Base-by-base conservation (phyloP, 495 filamentous ascomycete species). In the Tuber magnatum region DNA sequence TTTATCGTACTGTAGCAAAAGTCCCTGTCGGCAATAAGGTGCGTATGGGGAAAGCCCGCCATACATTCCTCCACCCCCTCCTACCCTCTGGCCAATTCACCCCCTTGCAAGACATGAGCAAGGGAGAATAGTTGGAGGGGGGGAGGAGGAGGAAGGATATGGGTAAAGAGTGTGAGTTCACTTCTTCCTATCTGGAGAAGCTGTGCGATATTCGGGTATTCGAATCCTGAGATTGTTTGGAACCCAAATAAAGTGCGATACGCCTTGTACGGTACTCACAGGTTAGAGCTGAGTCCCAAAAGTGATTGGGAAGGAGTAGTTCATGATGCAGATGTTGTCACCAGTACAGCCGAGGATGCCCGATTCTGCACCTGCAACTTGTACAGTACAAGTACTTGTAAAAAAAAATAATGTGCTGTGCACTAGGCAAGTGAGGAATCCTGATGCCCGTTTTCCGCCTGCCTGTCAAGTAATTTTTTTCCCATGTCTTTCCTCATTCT, bases 1-100 rank as follows among this genome's bases (percentile, higher is more conserved):
- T 78, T 79, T 78, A 72, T 76, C 69, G 74, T 79, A 73, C 77
- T 70, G 75, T 78, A 73, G 56, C 76, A 74, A 72, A 78, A 79
- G 77, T 76, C 69, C 46, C 74, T 68, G 71, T 72, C 78, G 61
- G 71, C 77, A 69, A 79, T 79, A 77, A 79, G 76, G 76, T 79
- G 77, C 77, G n/a, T 32, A 61, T 61, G 56, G n/a, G 56, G 56
- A 74, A 79, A 75, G 56, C 76, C 72, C 76, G 72, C 72, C 69
- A 79, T 79, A 70, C 72, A 61, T 61, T 61, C n/a, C 32, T 61
- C 56, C 48, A n/a, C 48, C 12, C 56, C 56, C 56, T 61, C 56
- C 56, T 28, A 10, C 9, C 10, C 24, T 56, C 51, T 56, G 0
- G 3, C 51, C 51, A 61, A 61, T 61, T 61, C n/a, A 61, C 51